Evolutionary conservation across 1,284 basidiomycete genomes (phyloP).

Genomic region (Ceratobasidium sp.): DNA sequence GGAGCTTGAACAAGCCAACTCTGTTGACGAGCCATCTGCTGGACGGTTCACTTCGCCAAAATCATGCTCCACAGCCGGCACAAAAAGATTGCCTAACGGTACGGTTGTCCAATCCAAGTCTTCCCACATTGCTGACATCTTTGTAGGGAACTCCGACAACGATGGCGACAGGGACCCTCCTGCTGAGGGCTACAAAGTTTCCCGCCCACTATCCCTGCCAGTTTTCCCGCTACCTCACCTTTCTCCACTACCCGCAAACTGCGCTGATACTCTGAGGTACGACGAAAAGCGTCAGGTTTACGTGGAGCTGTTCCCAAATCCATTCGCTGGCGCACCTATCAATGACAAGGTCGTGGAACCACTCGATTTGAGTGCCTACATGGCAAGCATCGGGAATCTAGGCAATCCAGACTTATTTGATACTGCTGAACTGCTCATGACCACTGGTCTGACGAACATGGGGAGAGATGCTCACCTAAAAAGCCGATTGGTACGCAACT

Average conservation of each 20-base stretch:
- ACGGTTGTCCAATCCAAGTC: too few species aligned
- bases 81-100: too few species aligned
- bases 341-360: background rate
- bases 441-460: background rate
- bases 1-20: too few species aligned
- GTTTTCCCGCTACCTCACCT: background rate
- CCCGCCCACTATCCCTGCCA: background rate
- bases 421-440: slow-evolving; percentile 10
- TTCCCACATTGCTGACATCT: too few species aligned
- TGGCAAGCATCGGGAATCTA: background rate
- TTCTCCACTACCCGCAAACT: background rate
- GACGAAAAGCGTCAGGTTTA: background rate
- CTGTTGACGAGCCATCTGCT: too few species aligned
- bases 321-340: slow-evolving; percentile 2
- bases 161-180: too few species aligned
- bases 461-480: slow-evolving; percentile 4
- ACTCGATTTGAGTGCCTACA: slow-evolving; percentile 12
- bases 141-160: too few species aligned
- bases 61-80: too few species aligned
- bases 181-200: too few species aligned
- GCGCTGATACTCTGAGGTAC: background rate
- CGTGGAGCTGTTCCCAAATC: slow-evolving; percentile 5
- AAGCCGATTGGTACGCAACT: slow-evolving; percentile 1
- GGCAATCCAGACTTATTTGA: slow-evolving; percentile 1
- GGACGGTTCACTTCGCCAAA: too few species aligned